Evolutionary conservation across 2,329 filamentous ascomycete species (phyloP).

Genomic region (Calonectria leucothoes): DNA sequence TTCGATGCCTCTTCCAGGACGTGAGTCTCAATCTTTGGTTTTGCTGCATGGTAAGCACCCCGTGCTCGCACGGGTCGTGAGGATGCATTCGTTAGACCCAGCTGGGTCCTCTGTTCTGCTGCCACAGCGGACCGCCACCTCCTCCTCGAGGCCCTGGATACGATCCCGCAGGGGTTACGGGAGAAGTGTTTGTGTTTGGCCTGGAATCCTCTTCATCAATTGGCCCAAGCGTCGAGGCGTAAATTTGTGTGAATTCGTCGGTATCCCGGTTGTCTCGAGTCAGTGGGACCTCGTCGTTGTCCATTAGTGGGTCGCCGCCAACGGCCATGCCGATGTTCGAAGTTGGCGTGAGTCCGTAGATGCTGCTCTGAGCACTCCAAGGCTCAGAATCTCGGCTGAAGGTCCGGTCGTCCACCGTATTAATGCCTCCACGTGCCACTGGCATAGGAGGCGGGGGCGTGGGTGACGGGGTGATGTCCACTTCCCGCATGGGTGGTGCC

Average conservation of each 20-base stretch:
- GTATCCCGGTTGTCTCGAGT: constrained; percentile 48
- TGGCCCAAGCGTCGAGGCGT: constrained; percentile 54
- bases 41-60: constrained; percentile 13
- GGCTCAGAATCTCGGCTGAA: constrained; percentile 31
- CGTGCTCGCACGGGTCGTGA: constrained; percentile 46
- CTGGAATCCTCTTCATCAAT: constrained; percentile 47
- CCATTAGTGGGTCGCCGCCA: constrained; percentile 38
- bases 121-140: constrained; percentile 61
- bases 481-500: constrained; percentile 37
- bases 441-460: constrained; percentile 23
- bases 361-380: constrained; percentile 22
- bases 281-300: constrained; percentile 53
- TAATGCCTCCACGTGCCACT: constrained; percentile 32
- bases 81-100: constrained; percentile 62
- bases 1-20: not conserved
- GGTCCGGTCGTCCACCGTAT: constrained; percentile 27
- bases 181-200: constrained; percentile 30
- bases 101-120: constrained; percentile 63
- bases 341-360: constrained; percentile 29
- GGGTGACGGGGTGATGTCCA: constrained; percentile 34
- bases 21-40: not conserved
- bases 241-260: constrained; percentile 59
- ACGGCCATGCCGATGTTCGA: constrained; percentile 32
- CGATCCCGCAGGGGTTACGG: constrained; percentile 29
- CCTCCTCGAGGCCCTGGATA: constrained; percentile 39